Evolutionary conservation across 371 early-diverging fungal species (phyloP), one percentile per base, ranked within the genome.

Genomic region (Mortierella sp.): DNA sequence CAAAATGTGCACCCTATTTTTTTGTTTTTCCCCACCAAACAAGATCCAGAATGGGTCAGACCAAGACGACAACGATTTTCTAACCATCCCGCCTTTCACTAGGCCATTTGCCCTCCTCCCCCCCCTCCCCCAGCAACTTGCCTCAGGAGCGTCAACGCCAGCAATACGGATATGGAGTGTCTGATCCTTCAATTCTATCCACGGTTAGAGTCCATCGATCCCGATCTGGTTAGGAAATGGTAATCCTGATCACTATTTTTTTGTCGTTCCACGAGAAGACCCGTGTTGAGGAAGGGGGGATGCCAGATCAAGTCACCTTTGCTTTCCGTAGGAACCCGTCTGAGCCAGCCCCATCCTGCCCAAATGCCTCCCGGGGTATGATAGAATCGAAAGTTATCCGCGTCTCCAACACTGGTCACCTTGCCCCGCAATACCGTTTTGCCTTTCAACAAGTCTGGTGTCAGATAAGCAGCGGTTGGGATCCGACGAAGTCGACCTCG

Each of bases 101-200:
- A 4, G 34, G 34, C 34, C 10, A 34, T 34, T 10, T 10, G 7
- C 34, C 34, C 4, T 34, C 34, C 4, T 7, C 10, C 4, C 34
- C 34, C 34, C 34, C 34, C 4, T 34, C 34, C 4, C 4, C 10
- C 4, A 10, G 4, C 4, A 34, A 34, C 27, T 64, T 72, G 82
- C 84, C 81, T 94, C 94, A 1, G 94, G 94, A 2, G 94, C 93
- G 81, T 94, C 94, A 0, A 94, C 86, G 21, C 93, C 93, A 19
- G 91, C 91, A 18, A 94, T 61, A 31, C 94, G 87, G 19, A 93
- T 80, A 19, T 83, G 81, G 8, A 91, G 81, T 9, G 90, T 90
- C 57, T 87, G 82, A 19, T 87, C 80, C 66, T 80, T 82, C n/a
- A 89, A 72, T 14, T 84, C 88, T 83, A 62, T 3, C 34, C 30